Evolutionary conservation across 2,329 filamentous ascomycete species (phyloP), one percentile per base, ranked within the genome.

Genomic region (Corynespora cassiicola): DNA sequence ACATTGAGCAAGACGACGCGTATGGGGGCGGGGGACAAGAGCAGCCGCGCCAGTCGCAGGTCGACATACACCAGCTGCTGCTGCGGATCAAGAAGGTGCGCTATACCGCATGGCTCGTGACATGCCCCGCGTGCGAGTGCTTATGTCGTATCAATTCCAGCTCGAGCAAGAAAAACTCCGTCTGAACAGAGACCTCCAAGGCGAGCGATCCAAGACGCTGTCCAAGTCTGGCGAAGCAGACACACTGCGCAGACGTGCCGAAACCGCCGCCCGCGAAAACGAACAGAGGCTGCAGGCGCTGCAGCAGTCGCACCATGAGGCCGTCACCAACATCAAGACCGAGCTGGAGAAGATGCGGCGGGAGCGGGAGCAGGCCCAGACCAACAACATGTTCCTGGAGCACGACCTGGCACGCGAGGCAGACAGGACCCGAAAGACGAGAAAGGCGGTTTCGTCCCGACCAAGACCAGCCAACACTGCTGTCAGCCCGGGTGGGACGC

Each of bases 231-330:
- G 88, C 32, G 87, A 91, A 62, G 83, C 84, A 18, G 78, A 86
- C 33, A 90, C 91, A 44, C 76, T 91, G n/a, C 81, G 88, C 21
- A 79, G 80, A 43, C 88, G 88, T 43, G 77, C 82, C 25, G 79
- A 85, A 32, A 85, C 82, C 54, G 72, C 76, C 0, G 73, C 75
- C 11, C 79, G 81, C 34, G 78, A 84, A 30, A 81, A 86, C 56
- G 82, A 88, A 32, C 76, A 78, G 16, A 78, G 85, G 52, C 65
- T 91, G 16, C 69, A 75, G 14, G 75, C 78, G 5, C 70, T 88
- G 39, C 82, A 81, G 53, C 84, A 84, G 49, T 68, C 80, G 45
- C 82, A 84, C 52, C 77, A 77, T 2, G 86, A 90, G 33, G 80
- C 86, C 47, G 39, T 83, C 7, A 79, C 80, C 5, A 83, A 80